Percentiles rank a stretch among this genome's conserved stretches.
phyloP scores from a whole-genome alignment of 305 asterid genomes.

The Fraxinus nigra region DNA sequence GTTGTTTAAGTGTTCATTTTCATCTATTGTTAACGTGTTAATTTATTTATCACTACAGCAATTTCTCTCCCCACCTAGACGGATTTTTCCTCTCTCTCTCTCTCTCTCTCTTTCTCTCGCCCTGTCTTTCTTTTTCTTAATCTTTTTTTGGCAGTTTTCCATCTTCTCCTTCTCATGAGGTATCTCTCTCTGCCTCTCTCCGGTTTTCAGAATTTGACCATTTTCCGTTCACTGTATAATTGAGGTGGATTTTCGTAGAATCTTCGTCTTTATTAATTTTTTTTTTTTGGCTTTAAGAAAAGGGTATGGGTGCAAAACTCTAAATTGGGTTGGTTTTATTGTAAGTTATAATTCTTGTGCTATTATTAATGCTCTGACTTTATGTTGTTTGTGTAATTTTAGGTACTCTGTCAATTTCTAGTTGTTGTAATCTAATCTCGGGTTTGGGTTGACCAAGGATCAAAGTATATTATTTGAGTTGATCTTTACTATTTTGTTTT shows the following conservation, averaged over 20 bases:
- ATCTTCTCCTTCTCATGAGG: slow-evolving; percentile 29
- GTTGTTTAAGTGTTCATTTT: not conserved
- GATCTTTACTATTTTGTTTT: slow-evolving; percentile 2
- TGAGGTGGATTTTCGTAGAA: not conserved
- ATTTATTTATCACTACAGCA: slow-evolving; percentile 10
- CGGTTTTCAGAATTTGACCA: not conserved
- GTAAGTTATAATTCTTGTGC: not conserved
- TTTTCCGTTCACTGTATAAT: slow-evolving; percentile 1
- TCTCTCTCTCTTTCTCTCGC: not conserved
- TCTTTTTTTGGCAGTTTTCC: slow-evolving; percentile 18
- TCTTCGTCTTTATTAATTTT: not conserved
- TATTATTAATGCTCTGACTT: slow-evolving; percentile 25
- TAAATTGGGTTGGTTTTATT: not conserved
- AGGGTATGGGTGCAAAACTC: slow-evolving; percentile 2
- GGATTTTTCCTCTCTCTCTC: not conserved
- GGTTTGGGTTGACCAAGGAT: slow-evolving; percentile 19
- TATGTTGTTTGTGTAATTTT: not conserved
- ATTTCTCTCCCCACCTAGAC: slow-evolving; percentile 17
- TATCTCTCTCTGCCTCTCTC: slow-evolving; percentile 17
- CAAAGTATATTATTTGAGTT: not conserved
- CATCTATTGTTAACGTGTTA: slow-evolving; percentile 2
- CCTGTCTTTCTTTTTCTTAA: not conserved
- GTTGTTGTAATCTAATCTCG: not conserved
- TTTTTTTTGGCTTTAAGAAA: not conserved
- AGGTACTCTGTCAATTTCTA: not conserved